Percentiles rank a stretch among this genome's conserved stretches.
phyloP scores from a whole-genome alignment of 202 grass and related monocot species.

The Zoysia matrella region DNA sequence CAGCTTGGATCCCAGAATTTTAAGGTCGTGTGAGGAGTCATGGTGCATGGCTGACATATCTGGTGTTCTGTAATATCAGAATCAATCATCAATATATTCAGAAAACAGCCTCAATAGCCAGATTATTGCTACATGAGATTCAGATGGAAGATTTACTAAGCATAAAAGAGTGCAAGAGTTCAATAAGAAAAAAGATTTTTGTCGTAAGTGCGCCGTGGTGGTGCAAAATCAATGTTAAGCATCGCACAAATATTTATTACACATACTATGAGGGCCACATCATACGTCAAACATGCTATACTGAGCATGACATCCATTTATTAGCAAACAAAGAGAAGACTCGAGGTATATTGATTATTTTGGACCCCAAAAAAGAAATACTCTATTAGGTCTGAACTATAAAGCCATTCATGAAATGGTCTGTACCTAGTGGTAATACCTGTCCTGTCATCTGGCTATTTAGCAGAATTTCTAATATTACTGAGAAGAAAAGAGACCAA shows the following conservation, averaged over 20 bases:
- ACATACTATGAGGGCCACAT: slow-evolving; percentile 2
- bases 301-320: slow-evolving; percentile 4
- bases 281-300: slow-evolving; percentile 18
- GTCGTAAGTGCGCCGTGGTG: neutral
- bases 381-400: no score
- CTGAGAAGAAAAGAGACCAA: no score
- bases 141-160: slow-evolving; percentile 17
- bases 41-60: slow-evolving; percentile 57
- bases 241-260: neutral
- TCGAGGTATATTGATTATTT: no score
- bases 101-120: neutral
- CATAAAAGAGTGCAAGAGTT: neutral
- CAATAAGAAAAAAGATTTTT: neutral
- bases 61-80: slow-evolving; percentile 55
- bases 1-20: slow-evolving; percentile 61
- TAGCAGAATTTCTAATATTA: no score
- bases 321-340: neutral
- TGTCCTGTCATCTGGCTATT: no score
- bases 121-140: slow-evolving; percentile 12
- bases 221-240: slow-evolving; percentile 5
- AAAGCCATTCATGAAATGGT: no score
- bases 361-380: no score
- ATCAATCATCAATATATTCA: neutral
- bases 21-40: slow-evolving; percentile 77
- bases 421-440: no score